These are phyloP conservation scores for Xylariaceae sp. DNA, from an alignment of 2,329 filamentous ascomycete species.

Conservation along the genomic window DNA sequence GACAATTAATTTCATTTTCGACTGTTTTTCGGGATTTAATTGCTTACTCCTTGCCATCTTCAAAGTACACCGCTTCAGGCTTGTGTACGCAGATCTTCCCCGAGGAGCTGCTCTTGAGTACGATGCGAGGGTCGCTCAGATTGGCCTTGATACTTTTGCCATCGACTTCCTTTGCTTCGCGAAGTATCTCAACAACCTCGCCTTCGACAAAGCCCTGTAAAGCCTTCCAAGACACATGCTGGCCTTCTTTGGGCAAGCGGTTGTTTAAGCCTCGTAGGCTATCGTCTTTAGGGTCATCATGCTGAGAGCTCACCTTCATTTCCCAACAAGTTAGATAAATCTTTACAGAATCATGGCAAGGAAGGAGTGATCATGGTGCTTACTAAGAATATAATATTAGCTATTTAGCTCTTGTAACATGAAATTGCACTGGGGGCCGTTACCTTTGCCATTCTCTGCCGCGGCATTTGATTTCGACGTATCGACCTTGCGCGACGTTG, in stretches of 20 bases:
- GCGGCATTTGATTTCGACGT: conserved; percentile 1
- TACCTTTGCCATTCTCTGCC: conserved; percentile 7
- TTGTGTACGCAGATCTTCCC: conserved; percentile 16
- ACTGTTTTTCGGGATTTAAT: too few relatives aligned
- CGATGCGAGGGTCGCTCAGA: conserved; percentile 12
- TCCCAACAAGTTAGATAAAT: too few relatives aligned
- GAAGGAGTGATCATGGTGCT: too few relatives aligned
- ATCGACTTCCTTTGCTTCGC: conserved; percentile 7
- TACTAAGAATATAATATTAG: too few relatives aligned
- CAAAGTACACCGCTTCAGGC: conserved; percentile 19
- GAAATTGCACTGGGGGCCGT: too few relatives aligned
- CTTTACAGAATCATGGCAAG: too few relatives aligned
- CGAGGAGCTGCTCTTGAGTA: conserved; percentile 11
- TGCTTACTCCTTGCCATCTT: too few relatives aligned
- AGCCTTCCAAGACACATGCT: conserved; percentile 15
- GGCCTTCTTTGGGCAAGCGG: conserved; percentile 11
- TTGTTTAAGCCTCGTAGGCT: conserved; percentile 7
- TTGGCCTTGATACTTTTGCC: conserved; percentile 15
- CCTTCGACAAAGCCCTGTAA: conserved; percentile 14
- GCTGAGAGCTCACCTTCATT: too few relatives aligned
- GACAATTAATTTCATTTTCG: too few relatives aligned
- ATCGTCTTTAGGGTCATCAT: conserved; percentile 11
- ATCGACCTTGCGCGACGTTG: too few relatives aligned
- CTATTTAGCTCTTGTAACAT: too few relatives aligned
- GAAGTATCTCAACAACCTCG: conserved; percentile 15